phyloP scores from a whole-genome alignment of 1,284 basidiomycete species.

The Ustanciosporium gigantosporum region DNA sequence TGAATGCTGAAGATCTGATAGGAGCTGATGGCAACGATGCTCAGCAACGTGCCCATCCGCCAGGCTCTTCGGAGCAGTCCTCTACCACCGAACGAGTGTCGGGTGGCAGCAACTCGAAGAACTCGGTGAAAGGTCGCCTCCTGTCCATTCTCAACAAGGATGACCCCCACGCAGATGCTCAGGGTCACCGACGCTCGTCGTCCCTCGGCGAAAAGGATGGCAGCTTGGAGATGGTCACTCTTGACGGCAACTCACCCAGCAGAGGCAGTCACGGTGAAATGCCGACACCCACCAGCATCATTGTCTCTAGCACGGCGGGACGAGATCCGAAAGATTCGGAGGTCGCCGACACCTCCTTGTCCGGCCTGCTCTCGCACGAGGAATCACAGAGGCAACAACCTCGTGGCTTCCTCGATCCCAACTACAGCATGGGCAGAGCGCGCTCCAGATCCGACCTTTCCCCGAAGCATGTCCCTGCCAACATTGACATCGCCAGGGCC shows the following conservation, averaged over 20 bases:
- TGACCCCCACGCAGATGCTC: constrained; percentile 3
- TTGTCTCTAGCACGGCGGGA: neutral
- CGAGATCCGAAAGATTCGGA: constrained; percentile 3
- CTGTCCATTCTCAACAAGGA: constrained; percentile 27
- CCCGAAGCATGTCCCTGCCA: too few species aligned
- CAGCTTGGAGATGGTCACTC: constrained; percentile 15
- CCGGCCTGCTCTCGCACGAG: constrained; percentile 5
- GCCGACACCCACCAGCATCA: neutral
- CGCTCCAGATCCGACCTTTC: too few species aligned
- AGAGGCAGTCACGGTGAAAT: neutral
- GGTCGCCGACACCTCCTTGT: constrained; percentile 8
- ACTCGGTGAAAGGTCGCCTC: constrained; percentile 8
- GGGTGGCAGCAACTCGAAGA: neutral
- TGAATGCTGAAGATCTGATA: too few species aligned
- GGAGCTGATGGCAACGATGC: neutral
- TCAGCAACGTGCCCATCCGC: too few species aligned
- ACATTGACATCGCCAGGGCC: constrained; percentile 15
- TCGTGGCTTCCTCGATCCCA: constrained; percentile 7
- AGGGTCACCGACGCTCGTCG: constrained; percentile 11
- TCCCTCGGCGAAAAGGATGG: constrained; percentile 24
- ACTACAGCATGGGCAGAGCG: constrained; percentile 20
- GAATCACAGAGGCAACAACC: neutral
- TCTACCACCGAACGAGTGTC: constrained; percentile 9
- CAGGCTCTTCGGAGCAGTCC: constrained; percentile 9
- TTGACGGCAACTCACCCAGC: constrained; percentile 1